Base-by-base conservation (phyloP, 2,329 filamentous ascomycete genomes). In the Colletotrichum cuscutae region DNA sequence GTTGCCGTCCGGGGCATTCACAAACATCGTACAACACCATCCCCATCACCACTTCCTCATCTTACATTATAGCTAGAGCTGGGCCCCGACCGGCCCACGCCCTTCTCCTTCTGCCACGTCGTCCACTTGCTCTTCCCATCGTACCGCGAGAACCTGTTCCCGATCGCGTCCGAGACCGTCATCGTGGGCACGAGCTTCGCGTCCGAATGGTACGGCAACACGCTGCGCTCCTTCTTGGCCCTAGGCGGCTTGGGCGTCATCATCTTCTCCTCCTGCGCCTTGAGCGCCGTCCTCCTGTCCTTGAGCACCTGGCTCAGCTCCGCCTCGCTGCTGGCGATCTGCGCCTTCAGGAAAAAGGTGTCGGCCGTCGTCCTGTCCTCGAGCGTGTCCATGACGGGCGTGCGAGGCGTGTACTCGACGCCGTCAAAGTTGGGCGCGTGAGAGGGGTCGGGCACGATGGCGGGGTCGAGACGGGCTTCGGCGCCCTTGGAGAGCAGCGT, bases 371-470 rank as follows among this genome's bases (percentile, higher is more conserved):
- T 81, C 0, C 80, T 78, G 8, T 88, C 87, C 57, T 89, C 86
- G 1, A 98, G 86, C 1, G 87, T 81, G 67, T 93, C 88, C 95
- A 98, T 97, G 67, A 98, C 93, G 0, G 95, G 92, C 15, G 87
- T 85, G 22, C 96, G 91, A 0, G 92, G 89, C 0, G 82, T 89
- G 81, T 98, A 98, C 0, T 80, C 62, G 75, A 94, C 93, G 24
- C 83, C 79, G 5, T 94, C 86, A 0, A 93, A 85, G 0, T 86
- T 81, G 0, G 94, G 93, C 7, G 90, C 82, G 71, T 79, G 74
- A 15, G 77, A 78, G 0, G 84, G 80, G 15, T 89, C 85, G 0
- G 94, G 91, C 1, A 87, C 80, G 63, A 93, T 89, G 1, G 81
- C 79, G 0, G 91, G 89, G 76, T 98, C 93, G 1, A 98, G 88